Base-by-base conservation (phyloP, 2,329 filamentous ascomycete genomes). In the Blumeria hordei region DNA sequence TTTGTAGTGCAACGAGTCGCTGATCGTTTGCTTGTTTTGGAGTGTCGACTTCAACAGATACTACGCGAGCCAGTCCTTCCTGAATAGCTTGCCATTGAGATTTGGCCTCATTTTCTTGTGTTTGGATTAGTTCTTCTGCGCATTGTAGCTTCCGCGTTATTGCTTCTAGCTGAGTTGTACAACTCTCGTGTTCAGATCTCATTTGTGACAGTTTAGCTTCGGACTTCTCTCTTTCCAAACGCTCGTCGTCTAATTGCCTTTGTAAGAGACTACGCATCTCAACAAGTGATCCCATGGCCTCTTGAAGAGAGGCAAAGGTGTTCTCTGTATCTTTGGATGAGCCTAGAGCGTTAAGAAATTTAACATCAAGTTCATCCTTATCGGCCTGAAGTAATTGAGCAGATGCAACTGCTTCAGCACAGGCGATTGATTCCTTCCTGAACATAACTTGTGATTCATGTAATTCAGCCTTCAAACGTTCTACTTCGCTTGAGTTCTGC, bases 51-150 rank as follows among this genome's bases (percentile, higher is more conserved):
- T 69, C 64, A 36, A 69, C 70, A 43, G 69, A 67, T 32, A 73
- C 65, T 8, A 88, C 76, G 67, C 83, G 88, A 61, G 87, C 84
- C 10, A 98, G 74, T 4, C 92, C 90, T 52, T 80, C 75, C 49
- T 96, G 70, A 36, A 98, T 80, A 21, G 85, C 88, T 61, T 84
- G 74, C 28, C 85, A 85, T 64, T 96, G 90, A 14, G 84, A 83
- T 56, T 81, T 77, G 6, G 92, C 90, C 69, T 98, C 93, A 60
- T 81, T 79, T 5, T 88, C 85, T 66, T 94, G 82, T 61, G 83
- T 87, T 63, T 93, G 85, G 1, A 85, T 85, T 47, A 96, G 70
- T 63, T 94, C 87, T 68, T 98, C 88, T 0, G 86, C 80, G 66
- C 95, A 88, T 43, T 77, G 80, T 52, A 98, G 70, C 53, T 85